Base-by-base conservation (phyloP, 352 stramenopile genomes). In the Pythium monospermum region DNA sequence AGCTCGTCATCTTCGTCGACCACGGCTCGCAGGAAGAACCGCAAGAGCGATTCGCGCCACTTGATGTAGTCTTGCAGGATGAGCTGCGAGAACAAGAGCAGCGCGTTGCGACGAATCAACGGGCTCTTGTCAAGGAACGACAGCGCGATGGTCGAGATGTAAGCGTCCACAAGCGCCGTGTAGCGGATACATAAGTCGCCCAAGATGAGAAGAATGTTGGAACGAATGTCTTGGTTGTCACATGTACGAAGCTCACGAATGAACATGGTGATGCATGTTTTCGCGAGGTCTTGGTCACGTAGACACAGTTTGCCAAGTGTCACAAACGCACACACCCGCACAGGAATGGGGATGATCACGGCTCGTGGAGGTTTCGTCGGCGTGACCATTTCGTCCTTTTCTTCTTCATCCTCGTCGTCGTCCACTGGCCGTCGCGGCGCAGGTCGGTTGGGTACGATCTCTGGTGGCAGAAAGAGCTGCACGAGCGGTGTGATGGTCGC, bases 31-130 rank as follows among this genome's bases (percentile, higher is more conserved):
- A 99, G 73, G 66, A 98, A 98, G 55, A 97, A 95, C 38, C 95
- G 90, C 36, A 98, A 71, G 3, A 99, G 65, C 10, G 97, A 88
- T 23, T 98, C 96, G 25, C 94, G 85, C 94, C 95, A 99, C 71
- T 99, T 99, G 61, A 99, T 94, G 69, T 98, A 99, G 64, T 99
- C 96, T 68, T 99, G 95, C 5, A 98, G 68, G 16, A 99, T 80
- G 13, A 99, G 70, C 57, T 96, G 94, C 0, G 94, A 96, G 46
- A 99, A 90, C 4, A 99, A 61, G 23, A 98, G 56, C n/a, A 99
- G 68, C 18, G 95, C 92, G 54, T 96, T 96, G 32, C 96, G 94
- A 12, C 96, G 89, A 28, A 98, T 81, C 22, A 96, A 51, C 4
- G 76, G 73, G 45, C 85, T 93, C 6, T 73, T 61, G 39, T 97